Conservation (phyloP, 495 filamentous ascomycete species). For the Tuber indicum region DNA sequence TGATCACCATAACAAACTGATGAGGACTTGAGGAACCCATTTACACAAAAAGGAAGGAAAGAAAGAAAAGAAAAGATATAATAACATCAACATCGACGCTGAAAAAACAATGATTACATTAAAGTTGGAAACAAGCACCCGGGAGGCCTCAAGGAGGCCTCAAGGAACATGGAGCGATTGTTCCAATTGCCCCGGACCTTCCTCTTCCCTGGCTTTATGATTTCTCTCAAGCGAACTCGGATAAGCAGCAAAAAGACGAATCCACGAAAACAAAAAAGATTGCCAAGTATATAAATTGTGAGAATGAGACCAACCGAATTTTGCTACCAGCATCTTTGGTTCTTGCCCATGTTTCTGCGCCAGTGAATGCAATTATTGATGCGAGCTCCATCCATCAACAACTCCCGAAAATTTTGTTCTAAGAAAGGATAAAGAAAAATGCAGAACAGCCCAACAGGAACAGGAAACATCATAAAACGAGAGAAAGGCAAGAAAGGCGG, state of each 20-base stretch:
- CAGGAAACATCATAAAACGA: constrained; percentile 27
- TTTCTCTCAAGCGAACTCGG: neutral
- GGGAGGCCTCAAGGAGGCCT: neutral
- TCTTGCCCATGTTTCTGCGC: constrained; percentile 26
- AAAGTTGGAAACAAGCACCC: neutral
- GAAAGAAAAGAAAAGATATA: constrained; percentile 13
- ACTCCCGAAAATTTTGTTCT: constrained; percentile 31
- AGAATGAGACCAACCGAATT: constrained; percentile 32
- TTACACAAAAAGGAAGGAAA: constrained; percentile 17
- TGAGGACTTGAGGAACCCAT: constrained; percentile 1
- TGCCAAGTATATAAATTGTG: constrained; percentile 31
- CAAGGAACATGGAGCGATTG: neutral
- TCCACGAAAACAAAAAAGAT: constrained; percentile 13
- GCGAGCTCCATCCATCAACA: constrained; percentile 31
- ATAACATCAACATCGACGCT: constrained; percentile 8
- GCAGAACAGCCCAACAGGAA: constrained; percentile 17
- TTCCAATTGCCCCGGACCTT: neutral
- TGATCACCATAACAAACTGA: neutral
- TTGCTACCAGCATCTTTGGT: constrained; percentile 26
- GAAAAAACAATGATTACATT: constrained; percentile 27
- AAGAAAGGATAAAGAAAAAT: constrained; percentile 35
- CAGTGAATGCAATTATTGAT: constrained; percentile 38
- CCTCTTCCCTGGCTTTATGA: neutral
- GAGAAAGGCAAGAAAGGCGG: constrained; percentile 26
- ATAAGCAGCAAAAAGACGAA: neutral